Evolutionary conservation across 371 early-diverging fungal genomes (phyloP), one percentile per base, ranked within the genome.

Genomic region (Haplosporangium sp.): DNA sequence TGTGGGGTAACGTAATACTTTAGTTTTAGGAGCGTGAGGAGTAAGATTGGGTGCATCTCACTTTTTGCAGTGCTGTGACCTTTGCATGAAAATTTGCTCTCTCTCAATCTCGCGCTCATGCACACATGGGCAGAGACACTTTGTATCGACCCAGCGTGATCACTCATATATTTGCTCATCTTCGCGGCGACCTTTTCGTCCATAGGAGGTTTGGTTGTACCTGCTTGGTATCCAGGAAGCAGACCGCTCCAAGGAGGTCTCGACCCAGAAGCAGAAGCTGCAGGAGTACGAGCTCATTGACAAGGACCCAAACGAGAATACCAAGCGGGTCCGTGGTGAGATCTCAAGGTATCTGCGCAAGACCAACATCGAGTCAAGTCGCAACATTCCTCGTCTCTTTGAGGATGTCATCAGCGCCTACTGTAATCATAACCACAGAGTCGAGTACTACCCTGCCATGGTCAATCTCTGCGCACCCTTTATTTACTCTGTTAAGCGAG

Each of bases 171-270:
- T 54, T 47, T 48, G 50, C 23, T 56, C 43, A 46, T 59, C n/a
- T 61, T 20, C 63, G 36, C 46, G 13, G 21, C n/a, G 42, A 13
- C 13, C 16, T 9, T 18, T 14, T 40, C 40, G 62, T 43, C 20
- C 55, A 64, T 86, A 93, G 92, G 94, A 94, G 63, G 95, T 93
- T 45, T 97, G 97, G 97, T 91, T 94, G 84, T 96, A 91, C 67
- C 83, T 97, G 46, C 86, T 97, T 43, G 95, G 94, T 38, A 91
- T 95, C 16, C 92, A 94, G 80, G 88, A 90, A 67, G 87, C 95
- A 4, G 95, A 97, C 83, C 87, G 95, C 62, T 93, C 95, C 92
- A 89, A 85, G 89, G 84, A 68, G 40, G 74, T 74, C 60, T 80
- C 67, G n/a, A 86, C 82, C 48, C 82, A 86, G 52, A 90, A 90